Evolutionary conservation across 495 filamentous ascomycete genomes (phyloP).

Genomic region (Penicillium waksmanii): DNA sequence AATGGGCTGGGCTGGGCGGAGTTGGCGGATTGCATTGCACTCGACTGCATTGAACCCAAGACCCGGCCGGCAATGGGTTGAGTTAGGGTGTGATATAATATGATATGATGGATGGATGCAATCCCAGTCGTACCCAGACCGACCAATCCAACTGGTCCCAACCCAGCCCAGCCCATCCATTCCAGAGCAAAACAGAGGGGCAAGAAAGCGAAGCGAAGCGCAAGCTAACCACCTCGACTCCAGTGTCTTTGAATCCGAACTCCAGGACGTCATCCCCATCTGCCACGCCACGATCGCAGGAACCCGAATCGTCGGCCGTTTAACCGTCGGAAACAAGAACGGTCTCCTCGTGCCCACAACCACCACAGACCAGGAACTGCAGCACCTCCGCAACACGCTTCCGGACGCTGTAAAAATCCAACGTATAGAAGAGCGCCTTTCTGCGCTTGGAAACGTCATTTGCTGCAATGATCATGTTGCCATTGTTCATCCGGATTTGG

Average conservation of each 20-base stretch:
- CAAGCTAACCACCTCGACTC: background rate
- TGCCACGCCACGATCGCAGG: constrained; percentile 97
- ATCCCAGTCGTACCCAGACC: too few relatives aligned
- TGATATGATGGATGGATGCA: too few relatives aligned
- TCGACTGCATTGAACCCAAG: background rate
- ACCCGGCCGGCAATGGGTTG: too few relatives aligned
- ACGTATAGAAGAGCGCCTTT: constrained; percentile 95
- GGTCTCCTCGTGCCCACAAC: constrained; percentile 94
- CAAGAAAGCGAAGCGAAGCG: background rate
- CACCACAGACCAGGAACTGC: constrained; percentile 96
- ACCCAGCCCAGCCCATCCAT: background rate
- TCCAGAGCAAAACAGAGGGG: too few relatives aligned
- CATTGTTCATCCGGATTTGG: constrained; percentile 93
- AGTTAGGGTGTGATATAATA: too few relatives aligned
- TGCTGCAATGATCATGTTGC: constrained; percentile 96
- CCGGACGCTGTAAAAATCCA: constrained; percentile 90
- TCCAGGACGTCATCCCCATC: constrained; percentile 97
- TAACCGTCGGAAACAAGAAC: constrained; percentile 96
- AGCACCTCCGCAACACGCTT: constrained; percentile 91
- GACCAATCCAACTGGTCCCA: background rate
- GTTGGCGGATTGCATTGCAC: too few relatives aligned
- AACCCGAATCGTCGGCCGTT: constrained; percentile 89
- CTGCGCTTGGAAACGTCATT: constrained; percentile 95
- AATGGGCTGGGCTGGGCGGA: too few relatives aligned
- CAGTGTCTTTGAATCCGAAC: constrained; percentile 90